Evolutionary conservation across 768 basidiomycete genomes (phyloP).

Genomic region (Lactifluus pinguis): DNA sequence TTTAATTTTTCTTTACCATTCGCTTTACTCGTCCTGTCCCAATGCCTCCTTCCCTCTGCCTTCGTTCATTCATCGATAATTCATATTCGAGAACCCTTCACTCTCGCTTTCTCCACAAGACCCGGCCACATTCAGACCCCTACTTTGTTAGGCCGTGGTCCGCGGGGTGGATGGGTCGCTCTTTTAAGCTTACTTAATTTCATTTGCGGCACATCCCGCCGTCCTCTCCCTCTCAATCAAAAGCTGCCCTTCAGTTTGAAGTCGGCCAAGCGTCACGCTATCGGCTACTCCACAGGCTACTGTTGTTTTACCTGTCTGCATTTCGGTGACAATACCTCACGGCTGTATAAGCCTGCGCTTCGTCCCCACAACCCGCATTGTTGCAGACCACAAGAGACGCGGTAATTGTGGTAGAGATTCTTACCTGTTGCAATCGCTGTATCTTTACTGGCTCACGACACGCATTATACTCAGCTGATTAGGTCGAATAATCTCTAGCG

Average conservation of each 20-base stretch:
- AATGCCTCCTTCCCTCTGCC: neutral
- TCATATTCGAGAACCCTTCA: neutral
- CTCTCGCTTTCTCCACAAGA: neutral
- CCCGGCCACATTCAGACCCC: neutral
- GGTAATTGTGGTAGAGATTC: neutral
- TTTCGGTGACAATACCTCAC: neutral
- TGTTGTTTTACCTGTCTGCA: neutral
- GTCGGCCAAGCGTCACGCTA: neutral
- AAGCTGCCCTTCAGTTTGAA: neutral
- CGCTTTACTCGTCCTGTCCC: neutral
- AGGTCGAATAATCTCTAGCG: slow-evolving; percentile 7
- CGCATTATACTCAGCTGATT: slow-evolving; percentile 9
- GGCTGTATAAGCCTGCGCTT: neutral
- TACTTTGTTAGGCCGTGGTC: slow-evolving; percentile 1
- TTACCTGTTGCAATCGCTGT: neutral
- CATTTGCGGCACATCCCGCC: slow-evolving; percentile 8
- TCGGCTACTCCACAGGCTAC: neutral
- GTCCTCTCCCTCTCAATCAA: neutral
- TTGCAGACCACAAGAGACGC: neutral
- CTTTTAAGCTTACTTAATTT: slow-evolving; percentile 2
- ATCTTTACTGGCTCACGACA: slow-evolving; percentile 3
- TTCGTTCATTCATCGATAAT: neutral
- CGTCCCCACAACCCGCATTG: neutral
- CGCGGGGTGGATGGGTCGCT: neutral
- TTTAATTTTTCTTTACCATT: neutral